Conservation (phyloP, 2,329 filamentous ascomycete genomes). For the Clonostachys solani region DNA sequence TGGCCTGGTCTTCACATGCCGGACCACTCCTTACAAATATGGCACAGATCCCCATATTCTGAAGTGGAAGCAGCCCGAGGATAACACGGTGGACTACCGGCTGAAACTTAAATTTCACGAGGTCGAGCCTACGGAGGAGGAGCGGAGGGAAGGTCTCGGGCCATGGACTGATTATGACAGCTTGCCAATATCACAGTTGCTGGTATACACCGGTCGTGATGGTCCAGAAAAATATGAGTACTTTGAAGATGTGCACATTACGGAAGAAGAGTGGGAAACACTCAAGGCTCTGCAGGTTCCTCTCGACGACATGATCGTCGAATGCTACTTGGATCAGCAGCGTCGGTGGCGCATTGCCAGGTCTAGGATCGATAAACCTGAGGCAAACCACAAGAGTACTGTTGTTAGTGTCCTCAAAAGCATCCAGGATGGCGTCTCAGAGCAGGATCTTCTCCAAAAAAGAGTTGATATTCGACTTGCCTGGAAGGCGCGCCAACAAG, state of each 20-base stretch:
- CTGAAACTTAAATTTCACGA: slow-evolving; percentile 72
- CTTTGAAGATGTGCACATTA: slow-evolving; percentile 66
- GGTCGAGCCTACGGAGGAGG: slow-evolving; percentile 62
- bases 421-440: slow-evolving; percentile 79
- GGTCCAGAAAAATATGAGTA: slow-evolving; percentile 51
- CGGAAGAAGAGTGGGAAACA: slow-evolving; percentile 75
- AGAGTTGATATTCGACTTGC: slow-evolving; percentile 70
- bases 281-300: slow-evolving; percentile 71
- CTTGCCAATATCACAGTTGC: slow-evolving; percentile 69
- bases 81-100: slow-evolving; percentile 93
- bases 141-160: slow-evolving; percentile 62
- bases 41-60: slow-evolving; percentile 92
- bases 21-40: slow-evolving; percentile 77
- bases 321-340: slow-evolving; percentile 77
- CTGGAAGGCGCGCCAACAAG: slow-evolving; percentile 55
- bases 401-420: slow-evolving; percentile 85
- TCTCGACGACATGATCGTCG: slow-evolving; percentile 83
- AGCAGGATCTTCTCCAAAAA: slow-evolving; percentile 71
- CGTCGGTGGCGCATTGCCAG: slow-evolving; percentile 82
- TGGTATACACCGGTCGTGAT: slow-evolving; percentile 60
- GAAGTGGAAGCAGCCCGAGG: slow-evolving; percentile 95
- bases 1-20: slow-evolving; percentile 96
- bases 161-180: slow-evolving; percentile 76
- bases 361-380: slow-evolving; percentile 87
- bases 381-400: slow-evolving; percentile 84